These are phyloP conservation scores for Cryphonectria radicalis DNA, from an alignment of 2,329 filamentous ascomycete genomes.

Conservation along the genomic window DNA sequence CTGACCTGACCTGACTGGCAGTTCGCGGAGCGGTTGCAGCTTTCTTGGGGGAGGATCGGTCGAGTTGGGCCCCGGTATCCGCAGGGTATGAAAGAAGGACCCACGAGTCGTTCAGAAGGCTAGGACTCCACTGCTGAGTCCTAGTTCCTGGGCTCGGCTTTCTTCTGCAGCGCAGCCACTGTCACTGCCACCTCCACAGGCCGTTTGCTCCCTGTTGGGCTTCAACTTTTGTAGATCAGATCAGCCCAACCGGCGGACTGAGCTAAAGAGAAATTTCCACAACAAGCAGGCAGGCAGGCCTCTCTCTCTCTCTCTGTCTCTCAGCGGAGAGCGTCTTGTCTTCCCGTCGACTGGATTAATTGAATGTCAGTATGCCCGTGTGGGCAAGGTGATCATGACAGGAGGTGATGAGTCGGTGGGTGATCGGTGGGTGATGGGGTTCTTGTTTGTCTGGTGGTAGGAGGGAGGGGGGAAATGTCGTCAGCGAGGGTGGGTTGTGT, in stretches of 20 bases:
- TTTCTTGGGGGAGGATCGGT: slow-evolving; percentile 5
- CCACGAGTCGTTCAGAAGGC: background rate
- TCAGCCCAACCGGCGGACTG: slow-evolving; percentile 5
- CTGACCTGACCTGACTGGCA: slow-evolving; percentile 19
- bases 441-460: slow-evolving; percentile 13
- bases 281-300: background rate
- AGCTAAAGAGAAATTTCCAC: background rate
- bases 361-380: background rate
- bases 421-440: background rate
- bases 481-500: slow-evolving; percentile 16
- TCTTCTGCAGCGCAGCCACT: slow-evolving; percentile 11
- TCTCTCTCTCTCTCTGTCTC: background rate
- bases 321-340: background rate
- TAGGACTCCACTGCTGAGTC: slow-evolving; percentile 10
- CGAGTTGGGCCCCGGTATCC: slow-evolving; percentile 7
- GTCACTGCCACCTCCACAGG: slow-evolving; percentile 9
- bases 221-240: slow-evolving; percentile 5
- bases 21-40: slow-evolving; percentile 10
- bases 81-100: background rate
- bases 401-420: background rate
- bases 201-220: slow-evolving; percentile 5
- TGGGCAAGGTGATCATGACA: background rate
- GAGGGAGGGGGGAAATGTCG: slow-evolving; percentile 16
- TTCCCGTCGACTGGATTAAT: background rate
- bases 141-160: slow-evolving; percentile 12